A percentile compares a stretch with the other conserved stretches of the same genome.
Conservation (phyloP, 176 grass and related monocot species). For the Oryza longistaminata region DNA sequence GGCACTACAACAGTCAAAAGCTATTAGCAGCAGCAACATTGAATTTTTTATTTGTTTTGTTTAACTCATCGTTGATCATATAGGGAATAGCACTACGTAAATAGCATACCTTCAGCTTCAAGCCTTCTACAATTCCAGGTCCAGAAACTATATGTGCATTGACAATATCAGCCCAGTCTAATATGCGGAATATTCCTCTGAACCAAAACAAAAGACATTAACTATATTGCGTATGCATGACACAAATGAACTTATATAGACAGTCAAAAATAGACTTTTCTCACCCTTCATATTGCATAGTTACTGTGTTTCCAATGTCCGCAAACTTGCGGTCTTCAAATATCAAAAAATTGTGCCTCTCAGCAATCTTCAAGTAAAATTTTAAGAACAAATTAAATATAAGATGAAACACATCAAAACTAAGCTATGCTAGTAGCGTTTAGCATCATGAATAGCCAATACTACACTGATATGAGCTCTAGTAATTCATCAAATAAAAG, state of each 20-base stretch:
- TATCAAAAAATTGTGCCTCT: constrained; percentile 82
- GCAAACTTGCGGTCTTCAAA: constrained; percentile 93
- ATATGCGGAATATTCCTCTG: constrained; percentile 82
- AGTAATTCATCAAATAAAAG: background rate
- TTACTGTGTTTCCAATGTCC: constrained; percentile 91
- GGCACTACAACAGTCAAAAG: background rate
- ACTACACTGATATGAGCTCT: background rate
- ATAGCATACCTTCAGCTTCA: constrained; percentile 76
- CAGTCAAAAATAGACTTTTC: constrained; percentile 1
- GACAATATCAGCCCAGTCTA: constrained; percentile 92
- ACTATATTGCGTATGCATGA: background rate
- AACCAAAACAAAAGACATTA: constrained; percentile 4
- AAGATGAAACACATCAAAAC: background rate
- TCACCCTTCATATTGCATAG: constrained; percentile 97
- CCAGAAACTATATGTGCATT: constrained; percentile 84
- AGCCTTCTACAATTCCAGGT: constrained; percentile 88
- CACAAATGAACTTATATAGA: background rate
- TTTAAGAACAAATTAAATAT: background rate
- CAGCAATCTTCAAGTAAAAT: constrained; percentile 71
- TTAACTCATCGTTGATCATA: background rate
- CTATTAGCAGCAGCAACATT: too few relatives aligned
- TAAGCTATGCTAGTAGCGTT: background rate
- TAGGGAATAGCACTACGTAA: background rate
- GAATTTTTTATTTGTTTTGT: too few relatives aligned
- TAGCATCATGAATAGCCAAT: background rate